phyloP scores from a whole-genome alignment of 1,284 basidiomycete genomes.

The Cutaneotrichosporon daszewskae region DNA sequence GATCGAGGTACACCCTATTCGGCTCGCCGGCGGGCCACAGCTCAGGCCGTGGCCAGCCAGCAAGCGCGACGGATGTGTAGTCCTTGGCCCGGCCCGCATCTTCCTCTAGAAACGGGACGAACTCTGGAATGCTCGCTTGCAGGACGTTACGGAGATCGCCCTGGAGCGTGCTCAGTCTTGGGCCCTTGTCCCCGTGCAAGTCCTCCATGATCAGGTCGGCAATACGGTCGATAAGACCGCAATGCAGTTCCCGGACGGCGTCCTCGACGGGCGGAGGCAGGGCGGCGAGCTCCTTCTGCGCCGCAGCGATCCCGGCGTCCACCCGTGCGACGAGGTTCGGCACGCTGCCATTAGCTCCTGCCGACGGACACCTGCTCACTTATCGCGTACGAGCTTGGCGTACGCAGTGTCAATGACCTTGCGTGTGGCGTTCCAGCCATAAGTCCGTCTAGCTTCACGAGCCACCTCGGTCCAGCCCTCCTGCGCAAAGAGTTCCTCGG shows the following conservation, averaged over 20 bases:
- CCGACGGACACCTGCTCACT: slow-evolving; percentile 4
- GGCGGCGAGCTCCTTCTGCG: background rate
- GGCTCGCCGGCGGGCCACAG: background rate
- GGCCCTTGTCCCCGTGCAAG: background rate
- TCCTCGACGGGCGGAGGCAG: slow-evolving; percentile 6
- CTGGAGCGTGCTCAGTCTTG: slow-evolving; percentile 4
- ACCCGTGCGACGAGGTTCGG: background rate
- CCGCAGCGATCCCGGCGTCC: background rate
- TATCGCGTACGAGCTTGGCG: slow-evolving; percentile 1
- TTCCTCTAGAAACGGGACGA: slow-evolving; percentile 8
- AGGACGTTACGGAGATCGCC: background rate
- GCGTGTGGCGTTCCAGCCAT: slow-evolving; percentile 9
- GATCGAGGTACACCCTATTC: background rate
- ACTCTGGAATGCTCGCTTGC: slow-evolving; percentile 3
- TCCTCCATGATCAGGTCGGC: background rate
- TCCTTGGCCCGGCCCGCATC: background rate
- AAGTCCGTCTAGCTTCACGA: background rate
- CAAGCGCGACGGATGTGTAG: no score
- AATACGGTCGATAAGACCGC: no score
- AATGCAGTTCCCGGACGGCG: slow-evolving; percentile 13
- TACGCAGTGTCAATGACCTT: background rate
- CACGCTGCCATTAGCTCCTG: background rate
- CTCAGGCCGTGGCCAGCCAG: no score
- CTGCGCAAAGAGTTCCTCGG: slow-evolving; percentile 10
- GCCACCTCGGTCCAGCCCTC: slow-evolving; percentile 14